These are phyloP conservation scores for Populus hybrid DNA, from an alignment of 441 rosid genomes.

Conservation along the genomic window DNA sequence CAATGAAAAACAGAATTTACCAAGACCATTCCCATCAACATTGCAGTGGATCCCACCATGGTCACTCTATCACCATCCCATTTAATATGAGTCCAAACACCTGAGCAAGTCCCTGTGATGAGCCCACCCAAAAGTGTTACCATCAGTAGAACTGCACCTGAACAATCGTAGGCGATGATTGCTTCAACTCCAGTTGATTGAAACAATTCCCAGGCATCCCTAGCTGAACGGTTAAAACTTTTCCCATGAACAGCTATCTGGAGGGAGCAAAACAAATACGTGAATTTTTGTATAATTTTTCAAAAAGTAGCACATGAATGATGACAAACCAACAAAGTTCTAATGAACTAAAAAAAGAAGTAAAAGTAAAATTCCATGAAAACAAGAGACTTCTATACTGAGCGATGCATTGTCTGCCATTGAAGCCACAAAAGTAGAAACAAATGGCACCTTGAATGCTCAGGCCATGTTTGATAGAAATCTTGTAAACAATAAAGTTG, in stretches of 20 bases:
- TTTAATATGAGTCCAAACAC: conserved; percentile 74
- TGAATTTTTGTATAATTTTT: conserved; percentile 5
- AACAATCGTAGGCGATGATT: conserved; percentile 91
- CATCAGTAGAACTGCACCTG: conserved; percentile 93
- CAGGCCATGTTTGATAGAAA: not conserved
- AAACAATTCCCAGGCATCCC: conserved; percentile 97
- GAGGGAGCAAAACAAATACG: conserved; percentile 9
- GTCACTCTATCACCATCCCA: conserved; percentile 56
- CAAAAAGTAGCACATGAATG: not conserved
- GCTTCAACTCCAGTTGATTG: conserved; percentile 99
- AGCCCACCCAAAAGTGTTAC: conserved; percentile 88
- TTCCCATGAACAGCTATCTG: conserved; percentile 95
- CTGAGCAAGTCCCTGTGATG: conserved; percentile 80
- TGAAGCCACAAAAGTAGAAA: not conserved
- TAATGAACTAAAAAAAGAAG: not conserved
- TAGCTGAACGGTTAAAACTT: conserved; percentile 88
- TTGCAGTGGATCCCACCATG: conserved; percentile 89
- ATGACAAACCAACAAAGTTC: not conserved
- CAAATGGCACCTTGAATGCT: not conserved
- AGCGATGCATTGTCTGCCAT: not conserved
- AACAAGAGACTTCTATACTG: not conserved
- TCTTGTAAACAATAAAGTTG: not conserved
- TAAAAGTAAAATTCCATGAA: conserved; percentile 1
- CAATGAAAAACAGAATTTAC: conserved; percentile 37
- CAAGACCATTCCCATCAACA: conserved; percentile 97